A percentile compares a stretch with the other conserved stretches of the same genome.
phyloP scores from a whole-genome alignment of 148 eudicot genomes.

The Camellia lanceoleosa region DNA sequence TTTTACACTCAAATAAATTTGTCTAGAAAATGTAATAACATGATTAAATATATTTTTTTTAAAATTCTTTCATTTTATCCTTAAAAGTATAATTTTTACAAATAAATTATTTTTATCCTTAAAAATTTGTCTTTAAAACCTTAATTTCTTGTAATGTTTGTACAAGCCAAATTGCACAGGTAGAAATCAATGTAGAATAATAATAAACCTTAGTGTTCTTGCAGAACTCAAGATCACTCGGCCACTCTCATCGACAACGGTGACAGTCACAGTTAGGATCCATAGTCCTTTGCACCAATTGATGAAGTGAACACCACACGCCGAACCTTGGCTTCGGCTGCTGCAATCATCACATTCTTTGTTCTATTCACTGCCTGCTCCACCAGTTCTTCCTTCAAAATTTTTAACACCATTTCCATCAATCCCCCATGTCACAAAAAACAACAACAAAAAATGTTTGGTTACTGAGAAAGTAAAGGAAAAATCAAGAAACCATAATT shows the following conservation, averaged over 20 bases:
- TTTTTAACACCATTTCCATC: not conserved
- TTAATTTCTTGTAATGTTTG: no score
- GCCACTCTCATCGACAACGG: constrained; percentile 78
- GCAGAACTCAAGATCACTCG: constrained; percentile 98
- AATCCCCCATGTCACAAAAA: not conserved
- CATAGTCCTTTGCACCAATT: constrained; percentile 89
- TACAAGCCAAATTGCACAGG: no score
- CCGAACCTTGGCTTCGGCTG: constrained; percentile 72
- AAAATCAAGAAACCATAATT: not conserved
- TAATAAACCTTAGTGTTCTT: constrained; percentile 65
- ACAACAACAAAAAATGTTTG: no score
- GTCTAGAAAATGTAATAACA: no score
- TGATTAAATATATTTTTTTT: no score
- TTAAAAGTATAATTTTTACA: no score
- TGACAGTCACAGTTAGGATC: constrained; percentile 70
- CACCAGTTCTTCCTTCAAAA: constrained; percentile 80
- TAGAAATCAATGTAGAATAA: not conserved
- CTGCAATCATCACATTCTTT: constrained; percentile 68
- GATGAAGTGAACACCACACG: constrained; percentile 91
- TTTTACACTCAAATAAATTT: no score
- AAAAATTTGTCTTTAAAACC: no score
- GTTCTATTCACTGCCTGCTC: constrained; percentile 84
- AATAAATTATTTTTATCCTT: no score
- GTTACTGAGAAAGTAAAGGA: not conserved
- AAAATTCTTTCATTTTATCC: no score